Percentiles rank a stretch among this genome's conserved stretches.
Conservation (phyloP, 2,329 filamentous ascomycete genomes). For the Paracoccidioides brasiliensis region DNA sequence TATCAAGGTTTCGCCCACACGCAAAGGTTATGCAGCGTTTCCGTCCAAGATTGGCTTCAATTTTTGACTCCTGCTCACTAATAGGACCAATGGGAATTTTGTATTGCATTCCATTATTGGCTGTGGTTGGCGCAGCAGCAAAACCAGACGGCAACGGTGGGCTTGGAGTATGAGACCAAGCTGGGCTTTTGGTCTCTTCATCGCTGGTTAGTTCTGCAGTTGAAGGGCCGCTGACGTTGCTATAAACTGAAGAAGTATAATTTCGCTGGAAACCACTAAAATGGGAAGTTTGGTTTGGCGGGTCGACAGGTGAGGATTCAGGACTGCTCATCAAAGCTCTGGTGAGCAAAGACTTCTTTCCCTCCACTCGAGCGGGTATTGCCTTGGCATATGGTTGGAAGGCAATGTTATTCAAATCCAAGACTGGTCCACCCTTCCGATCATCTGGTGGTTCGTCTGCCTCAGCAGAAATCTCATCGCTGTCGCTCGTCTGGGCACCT, state of each 20-base stretch:
- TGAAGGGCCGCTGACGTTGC: conserved; percentile 67
- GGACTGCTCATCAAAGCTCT: conserved; percentile 61
- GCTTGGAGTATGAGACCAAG: conserved; percentile 76
- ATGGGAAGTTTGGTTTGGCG: conserved; percentile 1
- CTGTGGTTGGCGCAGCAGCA: conserved; percentile 14
- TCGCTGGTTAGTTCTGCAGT: conserved; percentile 92
- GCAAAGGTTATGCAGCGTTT: conserved; percentile 91
- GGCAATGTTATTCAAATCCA: conserved; percentile 16
- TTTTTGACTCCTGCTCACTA: conserved; percentile 37
- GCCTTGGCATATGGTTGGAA: conserved; percentile 35
- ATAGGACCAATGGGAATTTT: conserved; percentile 10
- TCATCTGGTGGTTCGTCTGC: conserved; percentile 78
- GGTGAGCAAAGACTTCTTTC: conserved; percentile 70
- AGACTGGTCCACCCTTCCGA: conserved; percentile 5
- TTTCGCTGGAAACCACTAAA: conserved; percentile 15
- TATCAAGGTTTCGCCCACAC: conserved; percentile 51
- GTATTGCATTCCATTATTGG: neutral
- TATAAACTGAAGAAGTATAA: conserved; percentile 52
- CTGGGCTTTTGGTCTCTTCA: conserved; percentile 77
- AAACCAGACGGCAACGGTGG: conserved; percentile 52
- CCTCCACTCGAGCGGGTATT: conserved; percentile 32
- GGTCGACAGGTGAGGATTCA: conserved; percentile 34
- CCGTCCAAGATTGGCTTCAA: conserved; percentile 54
- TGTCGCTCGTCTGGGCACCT: conserved; percentile 26
- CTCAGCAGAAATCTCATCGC: conserved; percentile 59